Percentiles rank a stretch among this genome's conserved stretches.
These are phyloP conservation scores for Calophaca sinica DNA, from an alignment of 306 rosid species.

Conservation along the genomic window DNA sequence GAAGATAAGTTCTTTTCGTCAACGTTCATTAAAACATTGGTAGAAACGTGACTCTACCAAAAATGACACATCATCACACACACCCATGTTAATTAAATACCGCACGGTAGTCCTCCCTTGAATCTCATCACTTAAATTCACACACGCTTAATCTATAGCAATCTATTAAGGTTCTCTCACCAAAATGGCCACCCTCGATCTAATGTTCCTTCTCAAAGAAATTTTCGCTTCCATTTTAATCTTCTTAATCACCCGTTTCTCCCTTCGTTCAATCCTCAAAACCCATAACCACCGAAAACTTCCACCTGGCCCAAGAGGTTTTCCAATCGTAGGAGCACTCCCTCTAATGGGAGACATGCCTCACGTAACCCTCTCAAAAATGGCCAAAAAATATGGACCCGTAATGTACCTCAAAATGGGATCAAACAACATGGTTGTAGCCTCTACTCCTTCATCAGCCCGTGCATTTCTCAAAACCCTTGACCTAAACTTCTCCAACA, in stretches of 20 bases:
- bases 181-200: neutral
- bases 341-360: slow-evolving; percentile 49
- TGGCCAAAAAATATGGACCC: slow-evolving; percentile 48
- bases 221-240: slow-evolving; percentile 1
- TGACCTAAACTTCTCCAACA: slow-evolving; percentile 38
- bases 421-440: slow-evolving; percentile 41
- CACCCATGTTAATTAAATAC: neutral
- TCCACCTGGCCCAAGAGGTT: slow-evolving; percentile 47
- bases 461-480: slow-evolving; percentile 46
- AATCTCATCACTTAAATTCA: neutral
- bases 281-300: neutral
- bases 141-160: no score
- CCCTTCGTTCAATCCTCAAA: neutral
- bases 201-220: slow-evolving; percentile 32
- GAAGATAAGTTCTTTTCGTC: no score
- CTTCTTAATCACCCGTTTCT: slow-evolving; percentile 27
- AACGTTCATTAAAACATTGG: neutral
- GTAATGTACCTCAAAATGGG: slow-evolving; percentile 45
- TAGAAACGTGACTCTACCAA: neutral
- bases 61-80: neutral
- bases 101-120: neutral
- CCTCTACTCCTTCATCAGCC: slow-evolving; percentile 41
- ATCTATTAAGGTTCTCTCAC: no score
- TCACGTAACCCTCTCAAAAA: slow-evolving; percentile 33
- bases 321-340: slow-evolving; percentile 41